Percentiles rank a stretch among this genome's conserved stretches.
Conservation (phyloP, 805 yeast genomes). For the Nakazawaea molendinolei region DNA sequence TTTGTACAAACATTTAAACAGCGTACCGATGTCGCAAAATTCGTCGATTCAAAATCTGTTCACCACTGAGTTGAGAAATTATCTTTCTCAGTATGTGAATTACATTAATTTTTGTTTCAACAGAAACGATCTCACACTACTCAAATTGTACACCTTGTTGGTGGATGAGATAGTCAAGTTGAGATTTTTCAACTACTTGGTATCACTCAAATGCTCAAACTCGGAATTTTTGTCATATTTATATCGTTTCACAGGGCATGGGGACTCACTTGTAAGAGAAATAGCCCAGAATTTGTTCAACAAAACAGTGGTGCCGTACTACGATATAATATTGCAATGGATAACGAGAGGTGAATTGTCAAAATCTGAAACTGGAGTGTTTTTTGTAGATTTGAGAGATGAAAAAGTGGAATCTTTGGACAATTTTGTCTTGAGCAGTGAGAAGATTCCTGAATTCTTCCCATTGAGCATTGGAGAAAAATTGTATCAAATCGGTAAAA, state of each 20-base stretch:
- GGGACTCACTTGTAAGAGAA: constrained; percentile 47
- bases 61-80: constrained; percentile 35
- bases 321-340: constrained; percentile 59
- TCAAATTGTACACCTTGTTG: constrained; percentile 32
- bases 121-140: constrained; percentile 24
- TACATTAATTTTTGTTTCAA: constrained; percentile 30
- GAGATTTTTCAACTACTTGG: constrained; percentile 46
- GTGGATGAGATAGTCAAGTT: constrained; percentile 47
- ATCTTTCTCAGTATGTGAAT: constrained; percentile 28
- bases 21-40: constrained; percentile 34
- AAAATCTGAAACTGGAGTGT: constrained; percentile 41
- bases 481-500: constrained; percentile 66
- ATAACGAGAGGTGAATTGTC: constrained; percentile 54
- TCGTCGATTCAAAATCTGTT: constrained; percentile 64
- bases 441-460: constrained; percentile 40
- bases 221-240: constrained; percentile 50
- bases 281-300: constrained; percentile 38
- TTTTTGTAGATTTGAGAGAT: constrained; percentile 35
- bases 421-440: constrained; percentile 13
- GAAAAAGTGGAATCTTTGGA: constrained; percentile 3
- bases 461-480: constrained; percentile 31
- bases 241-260: constrained; percentile 46
- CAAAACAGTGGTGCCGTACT: constrained; percentile 51
- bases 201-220: constrained; percentile 17
- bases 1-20: constrained; percentile 42